These are phyloP conservation scores for Colletotrichum graminicola DNA, from an alignment of 2,329 filamentous ascomycete genomes.

Conservation along the genomic window DNA sequence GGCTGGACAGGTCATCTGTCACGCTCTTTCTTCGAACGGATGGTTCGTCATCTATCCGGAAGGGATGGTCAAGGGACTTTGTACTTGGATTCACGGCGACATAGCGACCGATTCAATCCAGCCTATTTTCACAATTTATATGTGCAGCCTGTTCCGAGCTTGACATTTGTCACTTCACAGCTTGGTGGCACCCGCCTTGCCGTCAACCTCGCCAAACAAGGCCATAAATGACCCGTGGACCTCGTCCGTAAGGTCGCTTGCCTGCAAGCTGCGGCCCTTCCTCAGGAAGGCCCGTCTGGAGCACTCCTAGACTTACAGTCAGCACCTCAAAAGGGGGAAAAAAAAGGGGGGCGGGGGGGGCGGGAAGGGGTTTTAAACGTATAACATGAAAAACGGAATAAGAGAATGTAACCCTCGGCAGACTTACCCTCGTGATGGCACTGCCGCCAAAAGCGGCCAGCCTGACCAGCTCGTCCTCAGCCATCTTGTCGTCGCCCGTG, in stretches of 20 bases:
- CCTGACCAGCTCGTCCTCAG: constrained; percentile 74
- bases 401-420: background rate
- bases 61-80: too few species aligned
- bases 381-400: background rate
- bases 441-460: constrained; percentile 89
- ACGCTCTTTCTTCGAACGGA: too few species aligned
- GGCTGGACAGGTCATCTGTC: too few species aligned
- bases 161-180: constrained; percentile 45
- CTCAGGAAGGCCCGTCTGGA: constrained; percentile 88
- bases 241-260: constrained; percentile 91
- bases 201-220: constrained; percentile 79
- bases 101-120: too few species aligned
- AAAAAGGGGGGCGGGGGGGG: too few species aligned
- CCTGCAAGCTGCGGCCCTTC: constrained; percentile 89
- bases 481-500: constrained; percentile 46
- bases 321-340: constrained; percentile 28
- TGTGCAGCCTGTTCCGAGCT: background rate
- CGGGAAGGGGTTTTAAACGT: too few species aligned
- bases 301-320: constrained; percentile 69
- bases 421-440: constrained; percentile 81
- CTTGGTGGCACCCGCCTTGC: constrained; percentile 52
- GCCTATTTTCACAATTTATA: background rate
- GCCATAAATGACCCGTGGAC: constrained; percentile 85
- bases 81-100: too few species aligned
- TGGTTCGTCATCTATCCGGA: too few species aligned